Base-by-base conservation (phyloP, 345 rosid species). In the Salix exigua region DNA sequence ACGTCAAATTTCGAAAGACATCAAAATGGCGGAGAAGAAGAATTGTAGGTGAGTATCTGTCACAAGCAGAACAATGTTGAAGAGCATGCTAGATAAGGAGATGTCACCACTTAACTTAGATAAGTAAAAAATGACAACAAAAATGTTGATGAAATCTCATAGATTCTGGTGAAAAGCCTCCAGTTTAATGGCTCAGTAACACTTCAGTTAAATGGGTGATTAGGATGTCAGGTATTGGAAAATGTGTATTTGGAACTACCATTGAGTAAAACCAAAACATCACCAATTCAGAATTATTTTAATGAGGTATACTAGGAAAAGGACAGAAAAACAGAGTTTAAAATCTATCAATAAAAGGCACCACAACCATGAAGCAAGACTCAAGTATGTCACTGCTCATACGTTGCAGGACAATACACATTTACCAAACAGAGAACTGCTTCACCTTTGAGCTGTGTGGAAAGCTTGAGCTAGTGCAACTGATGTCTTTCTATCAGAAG, bases 21-120 rank as follows among this genome's bases (percentile, higher is more conserved):
- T 96, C 97, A 79, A 96, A 96, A 84, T 91, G 96, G 71, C 88
- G 94, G 67, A 93, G 99, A 79, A 96, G 84, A 87, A 96, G 90
- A 78, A 96, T 89, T 13, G 96, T 69, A 33, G 97, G 98, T 23
- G 91, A 83, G 81, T 93, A 96, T 73, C 98, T 96, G 89, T 55
- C 76, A 81, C 50, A 80, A 76, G 70, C 51, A 40, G 75, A 61
- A 65, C 73, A 60, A 67, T 1, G 40, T 26, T 33, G 23, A 17
- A 69, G 66, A 75, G 74, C 16, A 60, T 17, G 55, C 55, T 50
- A 50, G 21, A 50, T 50, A 6, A 50, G 6, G 55, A 5, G 55
- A 50, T 50, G 55, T 18, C 55, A 50, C 55, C 55, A 50, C 55
- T 50, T 21, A 50, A 18, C 13, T 16, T 17, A 71, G 33, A 44